Percentiles rank a stretch among this genome's conserved stretches.
Evolutionary conservation across 345 rosid genomes (phyloP).

Genomic region (Abelmoschus esculentus): DNA sequence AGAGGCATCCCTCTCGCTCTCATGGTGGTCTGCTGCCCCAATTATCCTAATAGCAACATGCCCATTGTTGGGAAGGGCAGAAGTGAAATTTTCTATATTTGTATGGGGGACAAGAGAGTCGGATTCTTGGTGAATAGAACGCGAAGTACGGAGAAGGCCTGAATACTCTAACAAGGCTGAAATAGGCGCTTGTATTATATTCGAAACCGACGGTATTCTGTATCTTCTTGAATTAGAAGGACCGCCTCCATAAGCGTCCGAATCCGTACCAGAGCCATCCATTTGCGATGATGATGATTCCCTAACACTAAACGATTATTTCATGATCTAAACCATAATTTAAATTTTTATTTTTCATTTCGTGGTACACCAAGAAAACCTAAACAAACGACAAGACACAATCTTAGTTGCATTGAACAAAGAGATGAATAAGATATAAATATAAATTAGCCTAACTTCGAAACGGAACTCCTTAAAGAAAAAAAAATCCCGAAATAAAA

Average conservation of each 20-base stretch:
- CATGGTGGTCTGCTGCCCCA: constrained; percentile 78
- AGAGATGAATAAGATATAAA: not conserved
- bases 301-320: constrained; percentile 46
- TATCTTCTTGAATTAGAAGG: constrained; percentile 45
- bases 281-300: constrained; percentile 33
- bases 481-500: not conserved
- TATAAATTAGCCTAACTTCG: constrained; percentile 34
- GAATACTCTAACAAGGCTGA: constrained; percentile 88
- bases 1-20: constrained; percentile 36
- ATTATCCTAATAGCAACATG: constrained; percentile 95
- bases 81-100: constrained; percentile 33
- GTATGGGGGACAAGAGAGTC: constrained; percentile 41
- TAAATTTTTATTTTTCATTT: not conserved
- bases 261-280: constrained; percentile 66
- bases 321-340: not conserved
- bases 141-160: constrained; percentile 59
- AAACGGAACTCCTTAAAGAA: constrained; percentile 51
- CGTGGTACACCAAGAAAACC: constrained; percentile 1
- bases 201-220: constrained; percentile 64
- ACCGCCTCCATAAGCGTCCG: constrained; percentile 54
- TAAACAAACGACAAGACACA: not conserved
- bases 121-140: constrained; percentile 40
- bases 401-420: not conserved
- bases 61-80: constrained; percentile 33
- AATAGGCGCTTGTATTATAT: constrained; percentile 84